Conservation (phyloP, 2,329 filamentous ascomycete genomes). For the Diplodia corticola region DNA sequence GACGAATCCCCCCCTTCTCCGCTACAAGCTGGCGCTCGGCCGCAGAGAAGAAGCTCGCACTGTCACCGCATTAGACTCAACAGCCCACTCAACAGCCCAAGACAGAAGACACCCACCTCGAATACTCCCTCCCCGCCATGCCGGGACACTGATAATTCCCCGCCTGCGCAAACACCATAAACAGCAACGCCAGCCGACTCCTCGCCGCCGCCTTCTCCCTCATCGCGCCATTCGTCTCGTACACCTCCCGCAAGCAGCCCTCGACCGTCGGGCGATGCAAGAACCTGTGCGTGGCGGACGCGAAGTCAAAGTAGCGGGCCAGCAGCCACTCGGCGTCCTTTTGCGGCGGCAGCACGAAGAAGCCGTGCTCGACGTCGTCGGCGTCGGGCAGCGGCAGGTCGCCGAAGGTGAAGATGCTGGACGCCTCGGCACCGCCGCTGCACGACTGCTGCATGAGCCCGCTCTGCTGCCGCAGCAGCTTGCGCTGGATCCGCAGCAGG, state of each 20-base stretch:
- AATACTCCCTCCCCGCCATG: not conserved
- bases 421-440: conserved; percentile 38
- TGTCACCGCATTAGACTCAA: conserved; percentile 30
- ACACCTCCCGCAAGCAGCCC: conserved; percentile 41
- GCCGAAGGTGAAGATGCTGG: conserved; percentile 51
- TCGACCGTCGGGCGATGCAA: conserved; percentile 57
- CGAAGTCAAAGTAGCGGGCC: conserved; percentile 60
- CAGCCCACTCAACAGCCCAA: not conserved
- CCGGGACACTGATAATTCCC: not conserved
- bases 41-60: conserved; percentile 49
- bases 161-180: conserved; percentile 42
- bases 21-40: conserved; percentile 47
- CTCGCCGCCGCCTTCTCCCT: conserved; percentile 25
- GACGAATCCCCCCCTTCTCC: conserved; percentile 55
- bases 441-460: conserved; percentile 25
- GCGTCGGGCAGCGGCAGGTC: conserved; percentile 50
- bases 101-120: not conserved
- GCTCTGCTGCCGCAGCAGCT: conserved; percentile 43
- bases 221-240: conserved; percentile 31
- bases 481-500: conserved; percentile 52
- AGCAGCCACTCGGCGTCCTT: conserved; percentile 48
- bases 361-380: conserved; percentile 35
- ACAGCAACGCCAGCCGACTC: conserved; percentile 39
- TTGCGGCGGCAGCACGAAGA: conserved; percentile 40
- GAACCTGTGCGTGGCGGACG: conserved; percentile 62